phyloP scores from a whole-genome alignment of 129 eudicot genomes.

The Flaveria brownii region DNA sequence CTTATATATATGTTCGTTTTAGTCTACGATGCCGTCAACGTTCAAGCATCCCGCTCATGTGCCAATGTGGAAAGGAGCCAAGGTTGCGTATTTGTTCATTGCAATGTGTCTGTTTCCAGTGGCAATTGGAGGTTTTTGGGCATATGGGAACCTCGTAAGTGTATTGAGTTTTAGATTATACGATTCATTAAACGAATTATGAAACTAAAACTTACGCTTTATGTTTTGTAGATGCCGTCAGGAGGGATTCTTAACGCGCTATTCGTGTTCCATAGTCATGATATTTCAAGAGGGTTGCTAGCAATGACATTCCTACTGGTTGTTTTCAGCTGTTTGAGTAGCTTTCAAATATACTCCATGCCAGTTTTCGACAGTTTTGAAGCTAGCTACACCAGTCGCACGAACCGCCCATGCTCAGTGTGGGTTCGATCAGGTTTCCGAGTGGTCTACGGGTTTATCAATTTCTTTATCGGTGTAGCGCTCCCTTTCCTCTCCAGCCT shows the following conservation, averaged over 20 bases:
- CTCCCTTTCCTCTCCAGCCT: constrained; percentile 64
- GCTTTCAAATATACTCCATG: constrained; percentile 72
- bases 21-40: constrained; percentile 77
- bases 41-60: constrained; percentile 64
- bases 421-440: constrained; percentile 97
- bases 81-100: constrained; percentile 60
- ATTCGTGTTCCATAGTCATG: constrained; percentile 46
- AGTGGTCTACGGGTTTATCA: constrained; percentile 72
- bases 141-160: constrained; percentile 94
- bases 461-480: constrained; percentile 77
- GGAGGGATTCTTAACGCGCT: constrained; percentile 68
- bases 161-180: not conserved
- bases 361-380: constrained; percentile 94
- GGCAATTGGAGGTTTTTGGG: constrained; percentile 97
- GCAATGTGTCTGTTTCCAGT: constrained; percentile 84
- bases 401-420: constrained; percentile 82
- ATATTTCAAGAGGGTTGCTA: constrained; percentile 50
- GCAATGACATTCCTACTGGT: constrained; percentile 50
- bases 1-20: no score
- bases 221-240: constrained; percentile 66
- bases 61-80: constrained; percentile 93
- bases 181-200: not conserved
- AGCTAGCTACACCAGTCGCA: constrained; percentile 86
- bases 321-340: constrained; percentile 60
- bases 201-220: not conserved